Evolutionary conservation across 495 filamentous ascomycete species (phyloP).

Genomic region (Neurospora hispaniola): DNA sequence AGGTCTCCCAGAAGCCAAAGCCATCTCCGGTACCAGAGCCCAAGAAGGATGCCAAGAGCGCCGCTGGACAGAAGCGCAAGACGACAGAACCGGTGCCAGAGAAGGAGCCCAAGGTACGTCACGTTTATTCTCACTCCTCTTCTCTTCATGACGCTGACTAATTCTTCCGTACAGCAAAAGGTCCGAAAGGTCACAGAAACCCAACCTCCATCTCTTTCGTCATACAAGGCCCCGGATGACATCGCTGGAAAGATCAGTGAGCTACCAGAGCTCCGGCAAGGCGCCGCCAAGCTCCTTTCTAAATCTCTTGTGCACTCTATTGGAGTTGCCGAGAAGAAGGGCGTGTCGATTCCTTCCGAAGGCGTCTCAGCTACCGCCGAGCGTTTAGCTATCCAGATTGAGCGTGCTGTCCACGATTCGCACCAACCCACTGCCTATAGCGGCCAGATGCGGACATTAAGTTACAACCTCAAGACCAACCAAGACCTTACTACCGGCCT

Average conservation of each 20-base stretch:
- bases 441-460: conserved; percentile 44
- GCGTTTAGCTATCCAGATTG: conserved; percentile 54
- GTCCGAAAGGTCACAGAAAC: conserved; percentile 41
- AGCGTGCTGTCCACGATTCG: conserved; percentile 45
- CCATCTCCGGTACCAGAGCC: conserved; percentile 21
- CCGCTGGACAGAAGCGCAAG: conserved; percentile 30
- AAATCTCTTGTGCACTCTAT: conserved; percentile 35
- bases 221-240: conserved; percentile 29
- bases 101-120: conserved; percentile 30
- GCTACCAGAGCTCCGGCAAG: conserved; percentile 32
- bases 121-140: not conserved
- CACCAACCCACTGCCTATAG: conserved; percentile 34
- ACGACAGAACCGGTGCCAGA: conserved; percentile 34
- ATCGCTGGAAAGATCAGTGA: conserved; percentile 28
- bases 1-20: conserved; percentile 26
- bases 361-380: conserved; percentile 29
- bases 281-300: conserved; percentile 29
- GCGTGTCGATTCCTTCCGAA: conserved; percentile 22
- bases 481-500: conserved; percentile 64
- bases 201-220: conserved; percentile 17
- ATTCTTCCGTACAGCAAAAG: conserved; percentile 26
- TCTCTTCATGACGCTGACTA: not conserved
- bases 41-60: conserved; percentile 23
- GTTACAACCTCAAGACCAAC: conserved; percentile 81
- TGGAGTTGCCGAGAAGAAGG: conserved; percentile 32